Conservation (phyloP, 2,329 filamentous ascomycete genomes). For the Clonostachys sp. region DNA sequence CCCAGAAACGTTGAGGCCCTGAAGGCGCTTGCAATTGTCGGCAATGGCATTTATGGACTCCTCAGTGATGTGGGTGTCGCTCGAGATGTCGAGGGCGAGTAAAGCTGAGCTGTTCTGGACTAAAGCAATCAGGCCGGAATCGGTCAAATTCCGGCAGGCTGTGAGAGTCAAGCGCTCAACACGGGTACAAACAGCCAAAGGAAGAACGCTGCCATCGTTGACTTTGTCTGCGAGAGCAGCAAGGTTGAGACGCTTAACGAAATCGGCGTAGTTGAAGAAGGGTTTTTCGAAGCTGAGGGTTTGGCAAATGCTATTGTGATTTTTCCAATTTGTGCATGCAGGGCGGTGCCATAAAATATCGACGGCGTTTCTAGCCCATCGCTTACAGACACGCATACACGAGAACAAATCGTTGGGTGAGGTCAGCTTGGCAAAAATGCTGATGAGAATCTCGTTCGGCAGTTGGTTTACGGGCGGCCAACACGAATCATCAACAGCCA, state of each 20-base stretch:
- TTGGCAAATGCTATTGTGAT: slow-evolving; percentile 74
- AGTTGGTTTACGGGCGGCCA: slow-evolving; percentile 78
- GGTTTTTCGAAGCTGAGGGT: slow-evolving; percentile 70
- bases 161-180: slow-evolving; percentile 92
- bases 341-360: slow-evolving; percentile 94
- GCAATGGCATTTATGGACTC: slow-evolving; percentile 74
- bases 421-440: slow-evolving; percentile 81
- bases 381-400: slow-evolving; percentile 91
- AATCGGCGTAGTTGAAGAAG: slow-evolving; percentile 83
- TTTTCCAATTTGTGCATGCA: slow-evolving; percentile 80
- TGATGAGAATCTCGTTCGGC: slow-evolving; percentile 91
- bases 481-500: slow-evolving; percentile 64
- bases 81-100: slow-evolving; percentile 85
- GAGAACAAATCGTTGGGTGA: slow-evolving; percentile 72
- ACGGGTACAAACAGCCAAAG: slow-evolving; percentile 79
- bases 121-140: slow-evolving; percentile 75
- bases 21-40: slow-evolving; percentile 75
- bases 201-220: slow-evolving; percentile 84
- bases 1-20: slow-evolving; percentile 88
- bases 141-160: slow-evolving; percentile 80
- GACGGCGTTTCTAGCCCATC: slow-evolving; percentile 89
- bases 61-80: slow-evolving; percentile 79
- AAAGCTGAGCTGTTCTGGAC: slow-evolving; percentile 76
- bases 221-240: slow-evolving; percentile 70
- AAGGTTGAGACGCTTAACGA: slow-evolving; percentile 89